Percentiles rank a stretch among this genome's conserved stretches.
Evolutionary conservation across 306 rosid species (phyloP).

Genomic region (Cicer chorassanicum): DNA sequence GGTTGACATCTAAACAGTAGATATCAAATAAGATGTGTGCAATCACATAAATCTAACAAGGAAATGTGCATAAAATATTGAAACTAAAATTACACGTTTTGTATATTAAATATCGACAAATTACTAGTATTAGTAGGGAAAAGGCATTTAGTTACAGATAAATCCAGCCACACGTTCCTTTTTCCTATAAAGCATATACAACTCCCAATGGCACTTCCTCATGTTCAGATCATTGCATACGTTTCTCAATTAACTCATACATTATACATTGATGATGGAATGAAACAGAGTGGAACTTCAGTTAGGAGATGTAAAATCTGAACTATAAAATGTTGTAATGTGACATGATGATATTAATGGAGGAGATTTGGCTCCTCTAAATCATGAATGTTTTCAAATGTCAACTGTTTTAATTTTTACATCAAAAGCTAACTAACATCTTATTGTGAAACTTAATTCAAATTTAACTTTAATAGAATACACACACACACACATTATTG

Average conservation of each 20-base stretch:
- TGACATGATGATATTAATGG: no score
- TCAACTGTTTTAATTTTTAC: no score
- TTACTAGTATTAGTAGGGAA: neutral
- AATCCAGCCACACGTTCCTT: neutral
- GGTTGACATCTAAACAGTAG: slow-evolving; percentile 11
- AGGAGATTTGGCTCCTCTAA: no score
- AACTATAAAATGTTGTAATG: no score
- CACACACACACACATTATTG: neutral
- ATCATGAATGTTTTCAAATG: no score
- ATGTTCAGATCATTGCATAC: neutral
- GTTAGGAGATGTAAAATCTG: no score
- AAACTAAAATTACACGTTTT: neutral
- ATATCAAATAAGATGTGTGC: slow-evolving; percentile 10
- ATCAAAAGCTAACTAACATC: no score
- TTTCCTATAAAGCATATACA: neutral
- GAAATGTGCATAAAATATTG: neutral
- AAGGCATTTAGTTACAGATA: neutral
- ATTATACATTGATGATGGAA: neutral
- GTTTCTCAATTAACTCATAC: neutral
- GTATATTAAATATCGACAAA: neutral
- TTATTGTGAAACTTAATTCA: no score
- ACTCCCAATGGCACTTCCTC: neutral
- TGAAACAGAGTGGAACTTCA: no score
- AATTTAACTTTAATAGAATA: no score
- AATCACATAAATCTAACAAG: neutral